Base-by-base conservation (phyloP, 345 rosid species). In the Brassica rapa region DNA sequence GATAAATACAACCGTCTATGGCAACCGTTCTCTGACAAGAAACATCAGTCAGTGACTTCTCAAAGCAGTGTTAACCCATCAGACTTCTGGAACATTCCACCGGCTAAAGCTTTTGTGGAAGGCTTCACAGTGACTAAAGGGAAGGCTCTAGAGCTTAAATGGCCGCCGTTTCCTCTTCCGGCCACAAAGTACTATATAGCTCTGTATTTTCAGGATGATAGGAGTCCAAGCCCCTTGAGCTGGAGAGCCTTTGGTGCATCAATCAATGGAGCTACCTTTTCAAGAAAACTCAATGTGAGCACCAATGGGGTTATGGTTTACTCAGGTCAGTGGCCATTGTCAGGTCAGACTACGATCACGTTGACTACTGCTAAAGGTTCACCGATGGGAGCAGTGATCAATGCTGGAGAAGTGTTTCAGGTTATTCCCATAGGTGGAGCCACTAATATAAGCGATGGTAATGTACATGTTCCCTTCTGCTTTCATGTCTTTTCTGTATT, bases 391-490 rank as follows among this genome's bases (percentile, higher is more conserved):
- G 91, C 97, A 0, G 39, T 89, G 46, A 89, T 94, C 53, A 94
- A 88, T 71, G 98, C 96, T 7, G 98, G 86, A 41, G 99, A 94
- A 85, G 74, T 94, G 53, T 78, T 88, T 56, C 98, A 93, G 85
- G 46, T 90, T 69, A 39, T 94, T 76, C 94, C 95, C 71, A 84
- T 85, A 25, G 86, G 87, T 55, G 90, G 90, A 78, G 76, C 81
- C 68, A 94, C 97, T 75, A 82, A 82, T 53, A 75, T 86, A 5
- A 83, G 73, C 83, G 98, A 94, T 71, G 96, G 99, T 94, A 88
- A 19, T 16, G 41, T 37, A 15, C 37, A 60, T 10, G 49, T 49
- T 73, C 75, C 30, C 69, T 27, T 57, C 32, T 61, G 29, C 70
- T 16, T 16, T 72, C 39, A 49, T 72, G 8, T 62, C 69, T 68